Conservation (phyloP, 441 rosid genomes). For the Iberis amara region DNA sequence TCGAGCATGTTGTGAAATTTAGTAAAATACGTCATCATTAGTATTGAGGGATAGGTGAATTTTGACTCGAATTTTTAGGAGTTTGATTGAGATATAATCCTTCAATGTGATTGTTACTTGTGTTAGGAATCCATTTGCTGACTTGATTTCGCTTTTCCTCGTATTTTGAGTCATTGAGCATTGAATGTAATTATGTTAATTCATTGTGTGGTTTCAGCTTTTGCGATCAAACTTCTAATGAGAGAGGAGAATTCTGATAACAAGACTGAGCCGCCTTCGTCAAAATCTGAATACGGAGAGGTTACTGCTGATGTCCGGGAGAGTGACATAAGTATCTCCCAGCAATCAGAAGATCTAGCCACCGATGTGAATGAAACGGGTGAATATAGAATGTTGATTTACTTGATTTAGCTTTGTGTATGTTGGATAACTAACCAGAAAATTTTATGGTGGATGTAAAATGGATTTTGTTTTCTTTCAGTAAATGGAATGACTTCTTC, state of each 20-base stretch:
- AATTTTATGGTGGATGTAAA: neutral
- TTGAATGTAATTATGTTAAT: too few species aligned
- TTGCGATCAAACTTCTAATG: constrained; percentile 50
- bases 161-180: too few species aligned
- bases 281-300: constrained; percentile 34
- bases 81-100: constrained; percentile 5
- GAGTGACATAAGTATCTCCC: constrained; percentile 19
- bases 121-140: neutral
- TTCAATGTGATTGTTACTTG: neutral
- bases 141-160: too few species aligned
- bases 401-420: neutral
- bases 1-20: neutral
- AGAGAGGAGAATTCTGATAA: constrained; percentile 43
- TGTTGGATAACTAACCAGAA: neutral
- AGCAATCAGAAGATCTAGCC: constrained; percentile 27
- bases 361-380: constrained; percentile 35
- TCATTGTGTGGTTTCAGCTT: constrained; percentile 38
- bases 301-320: constrained; percentile 27
- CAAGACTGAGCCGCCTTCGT: constrained; percentile 36
- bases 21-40: too few species aligned
- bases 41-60: neutral
- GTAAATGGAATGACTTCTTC: constrained; percentile 14
- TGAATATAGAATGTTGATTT: constrained; percentile 16
- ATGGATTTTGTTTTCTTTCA: constrained; percentile 6
- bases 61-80: neutral